These are phyloP conservation scores for Clonostachys rosea DNA, from an alignment of 2,329 filamentous ascomycete genomes.

Conservation along the genomic window DNA sequence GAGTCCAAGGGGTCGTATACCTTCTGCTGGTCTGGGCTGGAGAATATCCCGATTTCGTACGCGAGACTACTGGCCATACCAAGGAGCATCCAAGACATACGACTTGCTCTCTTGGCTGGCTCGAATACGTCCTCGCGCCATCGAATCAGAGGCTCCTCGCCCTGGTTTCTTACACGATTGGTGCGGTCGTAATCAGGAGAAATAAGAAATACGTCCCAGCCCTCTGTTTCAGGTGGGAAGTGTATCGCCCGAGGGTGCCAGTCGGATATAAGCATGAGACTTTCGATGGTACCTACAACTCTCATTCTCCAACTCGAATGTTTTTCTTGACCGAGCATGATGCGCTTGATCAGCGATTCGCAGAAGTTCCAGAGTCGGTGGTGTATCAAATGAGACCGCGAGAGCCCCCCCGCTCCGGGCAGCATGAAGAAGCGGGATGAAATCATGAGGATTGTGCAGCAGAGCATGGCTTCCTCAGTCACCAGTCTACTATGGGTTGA, in stretches of 20 bases:
- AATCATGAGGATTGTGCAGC: conserved; percentile 12
- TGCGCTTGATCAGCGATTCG: conserved; percentile 9
- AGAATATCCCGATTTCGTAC: conserved; percentile 10
- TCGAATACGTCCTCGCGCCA: conserved; percentile 16
- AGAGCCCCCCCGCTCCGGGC: conserved; percentile 10
- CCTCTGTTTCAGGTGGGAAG: conserved; percentile 13
- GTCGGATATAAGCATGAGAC: conserved; percentile 12
- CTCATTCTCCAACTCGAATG: conserved; percentile 10
- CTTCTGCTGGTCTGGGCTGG: too few species aligned
- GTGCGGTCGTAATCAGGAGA: conserved; percentile 10
- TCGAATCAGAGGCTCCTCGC: conserved; percentile 11
- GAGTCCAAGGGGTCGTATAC: too few species aligned
- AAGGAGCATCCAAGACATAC: conserved; percentile 18
- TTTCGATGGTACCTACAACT: conserved; percentile 10
- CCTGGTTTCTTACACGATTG: conserved; percentile 8
- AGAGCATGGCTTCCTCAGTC: conserved; percentile 10
- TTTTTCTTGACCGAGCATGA: conserved; percentile 12
- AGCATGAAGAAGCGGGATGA: conserved; percentile 13
- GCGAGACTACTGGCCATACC: conserved; percentile 11
- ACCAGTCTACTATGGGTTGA: conserved; percentile 6
- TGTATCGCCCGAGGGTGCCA: conserved; percentile 13
- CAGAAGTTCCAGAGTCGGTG: conserved; percentile 11
- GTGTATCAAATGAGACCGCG: conserved; percentile 9
- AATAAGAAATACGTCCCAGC: conserved; percentile 10
- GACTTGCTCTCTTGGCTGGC: conserved; percentile 12